Percentiles rank a stretch among this genome's conserved stretches.
Evolutionary conservation across 2,329 filamentous ascomycete genomes (phyloP).

Genomic region (Pyrenochaeta sp.): DNA sequence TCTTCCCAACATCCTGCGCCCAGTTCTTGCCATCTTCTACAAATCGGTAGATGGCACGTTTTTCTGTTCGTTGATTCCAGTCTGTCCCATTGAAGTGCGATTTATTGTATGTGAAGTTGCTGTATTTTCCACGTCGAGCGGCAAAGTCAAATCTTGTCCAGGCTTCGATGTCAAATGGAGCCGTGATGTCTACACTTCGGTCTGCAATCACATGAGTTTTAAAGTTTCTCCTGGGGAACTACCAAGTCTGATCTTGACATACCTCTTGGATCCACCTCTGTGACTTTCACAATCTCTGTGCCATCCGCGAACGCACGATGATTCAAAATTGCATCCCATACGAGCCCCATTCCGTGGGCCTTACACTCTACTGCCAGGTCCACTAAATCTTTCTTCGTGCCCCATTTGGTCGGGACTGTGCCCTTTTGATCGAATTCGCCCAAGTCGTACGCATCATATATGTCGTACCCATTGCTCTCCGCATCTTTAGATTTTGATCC

Average conservation of each 20-base stretch:
- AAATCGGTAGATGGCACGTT: conserved; percentile 68
- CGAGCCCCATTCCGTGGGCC: conserved; percentile 59
- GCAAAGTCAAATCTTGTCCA: conserved; percentile 71
- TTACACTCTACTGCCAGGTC: conserved; percentile 58
- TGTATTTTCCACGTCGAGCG: conserved; percentile 64
- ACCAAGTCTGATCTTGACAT: neutral
- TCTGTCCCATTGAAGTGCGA: conserved; percentile 71
- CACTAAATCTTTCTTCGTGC: conserved; percentile 64
- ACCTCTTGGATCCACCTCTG: conserved; percentile 62
- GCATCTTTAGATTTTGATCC: conserved; percentile 69
- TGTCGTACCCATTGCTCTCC: conserved; percentile 65
- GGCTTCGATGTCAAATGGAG: conserved; percentile 65
- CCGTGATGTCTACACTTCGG: conserved; percentile 59
- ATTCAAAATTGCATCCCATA: conserved; percentile 73
- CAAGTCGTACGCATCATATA: conserved; percentile 71
- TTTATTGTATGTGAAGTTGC: conserved; percentile 66
- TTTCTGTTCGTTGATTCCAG: conserved; percentile 62
- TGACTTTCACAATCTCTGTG: conserved; percentile 65
- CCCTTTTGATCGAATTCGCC: conserved; percentile 76
- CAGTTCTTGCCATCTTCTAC: conserved; percentile 66
- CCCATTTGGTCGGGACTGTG: conserved; percentile 69
- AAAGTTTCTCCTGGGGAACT: neutral
- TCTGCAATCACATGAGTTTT: conserved; percentile 41
- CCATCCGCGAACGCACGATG: conserved; percentile 71
- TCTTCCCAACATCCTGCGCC: conserved; percentile 66